Base-by-base conservation (phyloP, 805 yeast species). In the Lachancea quebecensis region DNA sequence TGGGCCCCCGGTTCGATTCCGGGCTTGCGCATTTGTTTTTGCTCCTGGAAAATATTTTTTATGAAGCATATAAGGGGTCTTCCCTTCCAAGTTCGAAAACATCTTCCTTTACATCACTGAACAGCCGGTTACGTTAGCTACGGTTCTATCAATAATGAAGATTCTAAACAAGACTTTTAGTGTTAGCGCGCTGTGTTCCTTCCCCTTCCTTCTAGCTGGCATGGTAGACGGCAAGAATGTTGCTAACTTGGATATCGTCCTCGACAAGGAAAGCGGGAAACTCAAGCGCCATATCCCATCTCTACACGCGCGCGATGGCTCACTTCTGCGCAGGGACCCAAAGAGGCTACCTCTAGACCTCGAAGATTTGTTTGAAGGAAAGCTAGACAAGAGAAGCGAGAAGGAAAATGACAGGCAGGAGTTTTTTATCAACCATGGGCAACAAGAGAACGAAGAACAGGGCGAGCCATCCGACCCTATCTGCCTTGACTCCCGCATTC, bases 1-100 rank as follows among this genome's bases (percentile, higher is more conserved):
- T 57, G 61, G 56, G 61, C 61, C 58, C 61, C 61, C 57, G 61
- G 61, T 57, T 57, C 61, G 55, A 51, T 52, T 57, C 61, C 61
- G 58, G 61, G 61, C 56, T 52, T 52, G 55, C 55, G 58, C 58
- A 54, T 38, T 36, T 30, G 38, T 50, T 45, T 50, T 35, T 21
- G 15, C 27, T 34, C n/a, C 14, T 10, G 12, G 17, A 32, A 8
- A 29, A 16, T 25, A 12, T 34, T 44, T 31, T 39, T 34, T 32
- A 18, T 25, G 6, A 15, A 21, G 27, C 5, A 30, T 12, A 30
- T 8, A 30, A 30, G 33, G 33, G 14, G 33, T 30, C 25, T 21
- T 21, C 25, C 7, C 25, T 21, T 21, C 6, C 6, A 21, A 21
- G 25, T 4, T 21, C 7, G 25, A 21, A 21, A 21, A 21, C 25